A percentile compares a stretch with the other conserved stretches of the same genome.
phyloP scores from a whole-genome alignment of 768 basidiomycete species.

The Lentinus tigrinus region DNA sequence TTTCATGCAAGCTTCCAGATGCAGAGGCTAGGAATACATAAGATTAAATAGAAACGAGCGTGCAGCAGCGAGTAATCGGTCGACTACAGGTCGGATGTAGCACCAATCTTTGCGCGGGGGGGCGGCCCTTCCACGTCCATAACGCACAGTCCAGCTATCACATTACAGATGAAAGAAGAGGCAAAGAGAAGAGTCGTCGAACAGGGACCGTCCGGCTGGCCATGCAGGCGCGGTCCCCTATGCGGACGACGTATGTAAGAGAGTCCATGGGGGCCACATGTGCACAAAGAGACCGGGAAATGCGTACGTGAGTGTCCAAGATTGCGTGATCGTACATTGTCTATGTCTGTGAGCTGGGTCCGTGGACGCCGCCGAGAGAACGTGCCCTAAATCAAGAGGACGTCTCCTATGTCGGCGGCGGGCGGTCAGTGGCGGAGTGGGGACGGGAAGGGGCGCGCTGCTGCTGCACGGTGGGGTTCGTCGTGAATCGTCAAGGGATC shows the following conservation, averaged over 20 bases:
- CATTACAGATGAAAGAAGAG: slow-evolving; percentile 10
- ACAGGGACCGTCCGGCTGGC: slow-evolving; percentile 3
- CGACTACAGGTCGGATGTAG: slow-evolving; percentile 17
- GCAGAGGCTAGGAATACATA: slow-evolving; percentile 1
- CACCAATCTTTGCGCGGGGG: slow-evolving; percentile 5
- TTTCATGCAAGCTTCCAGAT: too few relatives aligned
- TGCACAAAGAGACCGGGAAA: neutral
- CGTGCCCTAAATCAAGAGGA: too few relatives aligned
- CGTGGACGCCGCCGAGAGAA: too few relatives aligned
- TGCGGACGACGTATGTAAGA: neutral
- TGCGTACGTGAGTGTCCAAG: neutral
- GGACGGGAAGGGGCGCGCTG: neutral
- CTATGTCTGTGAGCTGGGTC: neutral
- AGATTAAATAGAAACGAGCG: slow-evolving; percentile 19
- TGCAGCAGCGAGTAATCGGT: neutral
- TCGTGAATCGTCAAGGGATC: neutral
- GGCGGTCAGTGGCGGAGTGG: neutral
- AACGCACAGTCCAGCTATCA: slow-evolving; percentile 20
- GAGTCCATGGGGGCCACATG: neutral
- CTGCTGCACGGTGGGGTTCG: neutral
- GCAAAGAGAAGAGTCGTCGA: neutral
- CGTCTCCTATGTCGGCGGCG: neutral
- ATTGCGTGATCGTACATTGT: neutral
- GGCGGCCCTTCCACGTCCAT: slow-evolving; percentile 13
- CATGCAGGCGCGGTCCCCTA: neutral